phyloP scores from a whole-genome alignment of 2,329 filamentous ascomycete species.

The Diaporthe eres region DNA sequence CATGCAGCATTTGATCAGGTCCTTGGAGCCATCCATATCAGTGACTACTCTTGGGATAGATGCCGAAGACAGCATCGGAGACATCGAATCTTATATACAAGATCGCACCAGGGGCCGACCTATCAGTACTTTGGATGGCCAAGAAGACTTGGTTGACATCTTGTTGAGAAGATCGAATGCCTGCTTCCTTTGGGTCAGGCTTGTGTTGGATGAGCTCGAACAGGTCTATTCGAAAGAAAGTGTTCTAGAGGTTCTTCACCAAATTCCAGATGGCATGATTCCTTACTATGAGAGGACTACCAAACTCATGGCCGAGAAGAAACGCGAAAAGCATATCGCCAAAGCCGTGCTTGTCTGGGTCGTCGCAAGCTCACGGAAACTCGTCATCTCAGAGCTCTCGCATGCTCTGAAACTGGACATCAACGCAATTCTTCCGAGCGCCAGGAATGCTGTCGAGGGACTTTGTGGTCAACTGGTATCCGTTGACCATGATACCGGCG shows the following conservation, averaged over 20 bases:
- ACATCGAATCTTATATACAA: conserved; percentile 48
- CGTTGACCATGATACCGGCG: conserved; percentile 43
- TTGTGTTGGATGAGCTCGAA: conserved; percentile 51
- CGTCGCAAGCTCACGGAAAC: conserved; percentile 43
- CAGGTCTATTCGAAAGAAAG: conserved; percentile 46
- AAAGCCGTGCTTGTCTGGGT: conserved; percentile 49
- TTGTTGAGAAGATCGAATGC: conserved; percentile 48
- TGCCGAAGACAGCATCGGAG: conserved; percentile 46
- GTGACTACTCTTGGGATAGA: conserved; percentile 41
- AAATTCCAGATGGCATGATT: conserved; percentile 52
- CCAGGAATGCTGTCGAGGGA: conserved; percentile 45
- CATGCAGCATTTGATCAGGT: conserved; percentile 40
- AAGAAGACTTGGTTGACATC: conserved; percentile 41
- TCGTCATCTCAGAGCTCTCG: conserved; percentile 48
- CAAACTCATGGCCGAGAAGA: conserved; percentile 47
- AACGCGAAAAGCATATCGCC: conserved; percentile 47
- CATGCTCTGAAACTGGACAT: conserved; percentile 49
- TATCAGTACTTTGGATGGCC: conserved; percentile 35
- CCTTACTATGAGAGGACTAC: conserved; percentile 46
- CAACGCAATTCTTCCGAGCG: conserved; percentile 43
- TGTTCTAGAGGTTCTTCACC: conserved; percentile 48
- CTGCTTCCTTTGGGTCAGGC: conserved; percentile 51
- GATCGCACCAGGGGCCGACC: conserved; percentile 44
- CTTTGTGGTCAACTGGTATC: conserved; percentile 51
- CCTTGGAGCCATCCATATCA: conserved; percentile 31